Conservation (phyloP, 2,329 filamentous ascomycete species). For the Hypoxylon sp. region DNA sequence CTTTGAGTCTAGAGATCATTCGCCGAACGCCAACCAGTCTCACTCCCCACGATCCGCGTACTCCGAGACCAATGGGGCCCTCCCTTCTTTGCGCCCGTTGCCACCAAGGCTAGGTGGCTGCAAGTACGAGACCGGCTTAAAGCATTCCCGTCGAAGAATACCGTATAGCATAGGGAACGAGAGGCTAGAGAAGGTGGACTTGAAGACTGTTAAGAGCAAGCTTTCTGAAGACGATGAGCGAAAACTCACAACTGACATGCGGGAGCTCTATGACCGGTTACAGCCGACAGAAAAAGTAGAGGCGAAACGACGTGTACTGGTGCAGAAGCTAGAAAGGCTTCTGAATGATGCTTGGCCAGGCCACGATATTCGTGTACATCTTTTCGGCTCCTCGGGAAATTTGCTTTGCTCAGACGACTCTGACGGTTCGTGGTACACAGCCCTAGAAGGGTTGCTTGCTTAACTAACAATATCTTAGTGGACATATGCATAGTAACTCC, state of each 20-base stretch:
- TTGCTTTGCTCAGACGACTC: slow-evolving; percentile 94
- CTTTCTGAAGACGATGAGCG: slow-evolving; percentile 80
- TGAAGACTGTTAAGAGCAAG: slow-evolving; percentile 79
- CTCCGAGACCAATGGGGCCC: slow-evolving; percentile 84
- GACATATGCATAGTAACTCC: slow-evolving; percentile 97
- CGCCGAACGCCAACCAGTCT: slow-evolving; percentile 80
- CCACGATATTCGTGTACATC: slow-evolving; percentile 87
- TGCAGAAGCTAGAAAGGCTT: slow-evolving; percentile 89
- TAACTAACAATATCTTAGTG: slow-evolving; percentile 69
- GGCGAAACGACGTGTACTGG: slow-evolving; percentile 78
- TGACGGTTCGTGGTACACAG: slow-evolving; percentile 77
- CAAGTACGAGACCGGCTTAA: slow-evolving; percentile 89
- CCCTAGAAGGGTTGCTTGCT: slow-evolving; percentile 1
- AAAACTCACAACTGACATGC: slow-evolving; percentile 85
- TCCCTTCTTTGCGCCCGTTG: slow-evolving; percentile 77
- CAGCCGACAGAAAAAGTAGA: slow-evolving; percentile 86
- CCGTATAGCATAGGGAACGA: slow-evolving; percentile 92
- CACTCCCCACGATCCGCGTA: slow-evolving; percentile 92
- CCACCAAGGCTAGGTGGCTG: slow-evolving; percentile 75
- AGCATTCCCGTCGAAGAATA: slow-evolving; percentile 86
- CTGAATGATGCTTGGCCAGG: slow-evolving; percentile 94
- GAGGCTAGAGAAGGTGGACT: slow-evolving; percentile 78
- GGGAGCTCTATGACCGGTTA: slow-evolving; percentile 86
- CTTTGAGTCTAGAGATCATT: slow-evolving; percentile 82
- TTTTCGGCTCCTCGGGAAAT: slow-evolving; percentile 99